phyloP scores from a whole-genome alignment of 176 grass and related monocot species.

The Ensete ventricosum region DNA sequence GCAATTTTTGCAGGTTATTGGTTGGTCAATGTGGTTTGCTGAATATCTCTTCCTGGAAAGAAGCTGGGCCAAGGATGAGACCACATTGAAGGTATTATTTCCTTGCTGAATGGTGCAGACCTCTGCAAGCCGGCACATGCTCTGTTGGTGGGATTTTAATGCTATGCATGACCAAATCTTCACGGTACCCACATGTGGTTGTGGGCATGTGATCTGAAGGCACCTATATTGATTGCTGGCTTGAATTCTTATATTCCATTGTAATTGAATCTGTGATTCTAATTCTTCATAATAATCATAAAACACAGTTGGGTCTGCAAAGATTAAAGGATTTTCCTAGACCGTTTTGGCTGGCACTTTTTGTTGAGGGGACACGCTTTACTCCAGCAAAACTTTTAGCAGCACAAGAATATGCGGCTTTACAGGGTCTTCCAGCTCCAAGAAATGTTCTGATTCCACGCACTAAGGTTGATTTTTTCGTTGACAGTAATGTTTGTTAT shows the following conservation, averaged over 20 bases:
- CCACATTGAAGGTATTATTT: constrained; percentile 50
- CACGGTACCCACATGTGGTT: too few species aligned
- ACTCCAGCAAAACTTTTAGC: constrained; percentile 71
- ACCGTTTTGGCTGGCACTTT: constrained; percentile 95
- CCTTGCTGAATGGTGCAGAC: background rate
- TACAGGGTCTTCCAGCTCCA: constrained; percentile 58
- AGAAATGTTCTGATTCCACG: constrained; percentile 91
- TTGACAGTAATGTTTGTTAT: background rate
- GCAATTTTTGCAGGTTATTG: constrained; percentile 46
- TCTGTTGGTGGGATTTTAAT: too few species aligned
- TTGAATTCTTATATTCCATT: background rate
- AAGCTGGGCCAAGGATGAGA: constrained; percentile 85
- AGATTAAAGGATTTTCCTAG: constrained; percentile 70
- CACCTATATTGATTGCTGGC: too few species aligned
- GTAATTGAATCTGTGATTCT: background rate
- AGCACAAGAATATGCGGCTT: constrained; percentile 85
- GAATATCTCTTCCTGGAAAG: constrained; percentile 86
- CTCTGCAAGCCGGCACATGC: too few species aligned
- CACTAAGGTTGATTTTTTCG: constrained; percentile 52
- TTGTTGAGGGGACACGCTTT: constrained; percentile 87
- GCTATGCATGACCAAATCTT: too few species aligned
- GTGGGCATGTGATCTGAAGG: too few species aligned
- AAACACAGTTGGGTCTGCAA: constrained; percentile 60
- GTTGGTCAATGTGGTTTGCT: constrained; percentile 82
- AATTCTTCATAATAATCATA: background rate